These are phyloP conservation scores for Trichoderma sp. DNA, from an alignment of 2,329 filamentous ascomycete species.

Conservation along the genomic window DNA sequence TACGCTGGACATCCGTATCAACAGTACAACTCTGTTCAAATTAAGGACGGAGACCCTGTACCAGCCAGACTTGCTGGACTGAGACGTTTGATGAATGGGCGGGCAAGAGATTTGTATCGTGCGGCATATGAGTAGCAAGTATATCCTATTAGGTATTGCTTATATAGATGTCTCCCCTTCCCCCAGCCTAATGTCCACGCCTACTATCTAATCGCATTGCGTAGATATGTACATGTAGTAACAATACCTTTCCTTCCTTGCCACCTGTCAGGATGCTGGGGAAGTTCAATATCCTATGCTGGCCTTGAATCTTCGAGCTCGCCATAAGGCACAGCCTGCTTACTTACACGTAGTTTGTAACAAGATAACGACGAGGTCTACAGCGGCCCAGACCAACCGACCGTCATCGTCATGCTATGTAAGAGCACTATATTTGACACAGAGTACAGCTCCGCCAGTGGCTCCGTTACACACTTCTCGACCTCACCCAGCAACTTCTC, in stretches of 20 bases:
- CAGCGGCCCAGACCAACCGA: neutral
- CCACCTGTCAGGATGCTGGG: neutral
- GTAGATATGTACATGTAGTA: neutral
- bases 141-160: neutral
- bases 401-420: neutral
- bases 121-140: neutral
- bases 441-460: neutral
- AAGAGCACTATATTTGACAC: neutral
- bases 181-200: neutral
- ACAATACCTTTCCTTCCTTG: neutral
- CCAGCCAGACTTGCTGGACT: neutral
- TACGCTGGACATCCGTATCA: constrained; percentile 1
- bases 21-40: neutral
- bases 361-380: neutral
- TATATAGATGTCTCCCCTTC: neutral
- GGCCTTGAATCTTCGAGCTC: neutral
- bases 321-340: neutral
- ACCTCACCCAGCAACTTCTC: neutral
- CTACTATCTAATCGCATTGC: neutral
- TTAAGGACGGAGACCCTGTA: neutral
- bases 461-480: neutral
- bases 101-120: constrained; percentile 6
- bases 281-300: neutral
- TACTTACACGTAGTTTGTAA: neutral
- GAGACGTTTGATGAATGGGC: constrained; percentile 1